Base-by-base conservation (phyloP, 768 basidiomycete species). In the Rhodosporidiobolus sp. region DNA sequence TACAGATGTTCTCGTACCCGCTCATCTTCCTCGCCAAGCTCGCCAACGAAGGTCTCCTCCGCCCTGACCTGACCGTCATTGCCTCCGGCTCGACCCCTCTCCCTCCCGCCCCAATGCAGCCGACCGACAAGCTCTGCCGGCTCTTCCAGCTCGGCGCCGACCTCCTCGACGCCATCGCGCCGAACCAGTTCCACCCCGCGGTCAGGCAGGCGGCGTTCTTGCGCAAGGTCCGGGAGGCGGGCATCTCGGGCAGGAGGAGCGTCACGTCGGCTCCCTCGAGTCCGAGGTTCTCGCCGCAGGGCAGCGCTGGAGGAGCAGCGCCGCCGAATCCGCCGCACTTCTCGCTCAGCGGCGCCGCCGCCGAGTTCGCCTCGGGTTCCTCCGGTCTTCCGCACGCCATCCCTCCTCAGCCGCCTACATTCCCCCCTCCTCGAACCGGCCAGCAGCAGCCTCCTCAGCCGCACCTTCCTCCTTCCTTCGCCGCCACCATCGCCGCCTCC, bases 71-170 rank as follows among this genome's bases (percentile, higher is more conserved):
- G 12, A 70, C 57, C 45, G 67, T 76, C 53, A 64, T 72, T 45
- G 10, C 56, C 0, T 34, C 75, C 52, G 55, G 61, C 48, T n/a
- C 68, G 9, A 34, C 65, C 2, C 62, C 62, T 22, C 67, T 60
- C 34, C 65, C 58, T 2, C 63, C 68, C 4, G 34, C 68, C 4
- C 61, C 70, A 1, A 63, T 73, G 65, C n/a, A 61, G 5, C 68
- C 65, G 3, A 49, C 43, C 43, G 72, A 73, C 66, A 69, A 69
- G 57, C 71, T 76, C 32, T 72, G 68, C 59, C 71, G 72, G 22
- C 68, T 76, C 19, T 64, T 76, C 68, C 65, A 67, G 19, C 63
- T 76, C 50, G 71, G 71, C 58, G 75, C 75, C 57, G 68, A 72
- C 38, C 59, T 72, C 20, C 75, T 76, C 62, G 68, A 73, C 50